phyloP scores from a whole-genome alignment of 805 yeast genomes.

The Nakazawaea molendinolei region DNA sequence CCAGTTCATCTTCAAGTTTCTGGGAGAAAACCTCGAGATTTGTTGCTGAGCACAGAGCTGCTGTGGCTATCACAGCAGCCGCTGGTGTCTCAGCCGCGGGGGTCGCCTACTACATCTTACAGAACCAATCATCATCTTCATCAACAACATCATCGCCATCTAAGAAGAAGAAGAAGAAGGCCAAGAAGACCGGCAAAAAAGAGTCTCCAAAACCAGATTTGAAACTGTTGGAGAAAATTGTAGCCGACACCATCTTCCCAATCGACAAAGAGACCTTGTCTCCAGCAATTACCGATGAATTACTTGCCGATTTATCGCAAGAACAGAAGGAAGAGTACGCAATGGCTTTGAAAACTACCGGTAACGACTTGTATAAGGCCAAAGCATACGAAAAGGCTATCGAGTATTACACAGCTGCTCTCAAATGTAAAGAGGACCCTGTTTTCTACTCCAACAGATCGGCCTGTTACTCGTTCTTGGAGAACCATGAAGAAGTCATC shows the following conservation, averaged over 20 bases:
- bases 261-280: constrained; percentile 42
- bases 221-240: constrained; percentile 15
- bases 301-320: constrained; percentile 35
- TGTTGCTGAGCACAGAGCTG: constrained; percentile 42
- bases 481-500: constrained; percentile 75
- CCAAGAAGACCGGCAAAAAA: constrained; percentile 30
- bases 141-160: constrained; percentile 13
- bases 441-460: constrained; percentile 93
- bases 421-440: constrained; percentile 72
- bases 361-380: constrained; percentile 69
- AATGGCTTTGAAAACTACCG: constrained; percentile 77
- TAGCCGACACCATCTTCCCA: constrained; percentile 37
- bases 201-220: constrained; percentile 13
- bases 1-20: constrained; percentile 8
- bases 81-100: constrained; percentile 44
- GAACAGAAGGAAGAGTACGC: constrained; percentile 61
- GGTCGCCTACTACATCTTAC: constrained; percentile 39
- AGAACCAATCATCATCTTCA: too few species aligned
- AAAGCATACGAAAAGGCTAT: constrained; percentile 74
- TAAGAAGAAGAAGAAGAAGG: constrained; percentile 31
- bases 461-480: constrained; percentile 85
- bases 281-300: constrained; percentile 47
- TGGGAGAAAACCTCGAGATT: constrained; percentile 25
- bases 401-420: constrained; percentile 71
- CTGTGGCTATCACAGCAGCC: constrained; percentile 41